Evolutionary conservation across 1,139 yeast genomes (phyloP).

Genomic region (Hansenula lynferdii): DNA sequence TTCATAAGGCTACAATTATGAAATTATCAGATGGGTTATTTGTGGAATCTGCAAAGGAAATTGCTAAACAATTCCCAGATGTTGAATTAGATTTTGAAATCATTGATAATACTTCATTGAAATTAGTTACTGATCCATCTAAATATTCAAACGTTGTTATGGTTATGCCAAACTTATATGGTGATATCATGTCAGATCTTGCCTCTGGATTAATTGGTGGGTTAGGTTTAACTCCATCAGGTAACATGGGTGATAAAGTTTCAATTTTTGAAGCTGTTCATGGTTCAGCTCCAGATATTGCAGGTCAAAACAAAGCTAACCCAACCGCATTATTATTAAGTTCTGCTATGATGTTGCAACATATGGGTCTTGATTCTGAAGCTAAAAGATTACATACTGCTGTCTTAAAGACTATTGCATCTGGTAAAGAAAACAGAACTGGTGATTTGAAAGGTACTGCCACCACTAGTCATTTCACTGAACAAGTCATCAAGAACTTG

Average conservation of each 20-base stretch:
- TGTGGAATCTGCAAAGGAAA: slow-evolving; percentile 84
- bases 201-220: slow-evolving; percentile 98
- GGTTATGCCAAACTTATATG: slow-evolving; percentile 99
- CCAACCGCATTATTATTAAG: slow-evolving; percentile 96
- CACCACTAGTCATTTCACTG: slow-evolving; percentile 81
- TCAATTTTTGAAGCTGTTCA: slow-evolving; percentile 99
- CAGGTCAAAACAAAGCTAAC: slow-evolving; percentile 97
- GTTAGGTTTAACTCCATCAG: slow-evolving; percentile 96
- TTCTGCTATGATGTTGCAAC: slow-evolving; percentile 98
- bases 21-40: slow-evolving; percentile 97
- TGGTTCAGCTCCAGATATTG: slow-evolving; percentile 98
- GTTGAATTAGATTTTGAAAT: slow-evolving; percentile 78
- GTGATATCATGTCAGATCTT: slow-evolving; percentile 96
- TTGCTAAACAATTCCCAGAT: slow-evolving; percentile 90
- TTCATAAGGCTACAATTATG: slow-evolving; percentile 98
- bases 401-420: slow-evolving; percentile 87
- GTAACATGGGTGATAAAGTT: slow-evolving; percentile 98
- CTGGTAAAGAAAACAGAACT: slow-evolving; percentile 92
- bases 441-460: slow-evolving; percentile 96
- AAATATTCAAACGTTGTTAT: slow-evolving; percentile 82
- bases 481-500: slow-evolving; percentile 56
- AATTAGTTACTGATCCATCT: slow-evolving; percentile 83
- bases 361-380: slow-evolving; percentile 79
- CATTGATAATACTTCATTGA: slow-evolving; percentile 92
- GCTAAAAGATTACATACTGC: slow-evolving; percentile 87